phyloP scores from a whole-genome alignment of 2,329 filamentous ascomycete species.

The Cadophora luteo-olivacea region DNA sequence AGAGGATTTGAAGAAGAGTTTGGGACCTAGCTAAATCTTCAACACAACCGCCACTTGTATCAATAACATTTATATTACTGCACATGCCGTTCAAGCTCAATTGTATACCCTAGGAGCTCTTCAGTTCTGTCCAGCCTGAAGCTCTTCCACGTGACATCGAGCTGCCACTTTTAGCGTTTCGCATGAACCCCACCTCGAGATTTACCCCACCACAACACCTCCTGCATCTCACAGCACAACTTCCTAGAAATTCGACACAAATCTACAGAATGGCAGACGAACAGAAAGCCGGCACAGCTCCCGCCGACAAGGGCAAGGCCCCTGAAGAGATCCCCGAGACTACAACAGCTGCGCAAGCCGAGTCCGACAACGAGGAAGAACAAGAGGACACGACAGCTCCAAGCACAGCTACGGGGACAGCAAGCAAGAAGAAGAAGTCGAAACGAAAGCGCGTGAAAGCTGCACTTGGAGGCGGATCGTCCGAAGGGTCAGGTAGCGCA shows the following conservation, averaged over 20 bases:
- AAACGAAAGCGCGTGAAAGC: constrained; percentile 66
- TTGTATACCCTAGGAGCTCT: background rate
- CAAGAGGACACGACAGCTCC: constrained; percentile 43
- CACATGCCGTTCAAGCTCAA: background rate
- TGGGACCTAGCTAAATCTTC: too few relatives aligned
- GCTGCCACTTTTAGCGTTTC: constrained; percentile 20
- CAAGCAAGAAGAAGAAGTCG: constrained; percentile 66
- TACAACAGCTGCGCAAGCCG: constrained; percentile 52
- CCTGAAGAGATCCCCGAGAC: constrained; percentile 39
- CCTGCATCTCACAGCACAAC: background rate
- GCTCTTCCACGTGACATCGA: constrained; percentile 5
- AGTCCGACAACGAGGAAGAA: constrained; percentile 56
- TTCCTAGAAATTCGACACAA: background rate
- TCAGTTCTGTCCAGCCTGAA: too few relatives aligned
- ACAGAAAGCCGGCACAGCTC: constrained; percentile 65
- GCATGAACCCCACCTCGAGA: background rate
- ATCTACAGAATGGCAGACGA: constrained; percentile 58
- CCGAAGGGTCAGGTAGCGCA: constrained; percentile 28
- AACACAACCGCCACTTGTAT: too few relatives aligned
- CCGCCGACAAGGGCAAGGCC: constrained; percentile 55
- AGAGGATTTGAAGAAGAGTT: too few relatives aligned
- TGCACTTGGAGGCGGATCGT: constrained; percentile 44
- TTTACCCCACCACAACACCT: constrained; percentile 20
- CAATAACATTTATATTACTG: too few relatives aligned
- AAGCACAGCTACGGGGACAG: constrained; percentile 41